Base-by-base conservation (phyloP, 2,329 filamentous ascomycete genomes). In the Cadophora sp. region DNA sequence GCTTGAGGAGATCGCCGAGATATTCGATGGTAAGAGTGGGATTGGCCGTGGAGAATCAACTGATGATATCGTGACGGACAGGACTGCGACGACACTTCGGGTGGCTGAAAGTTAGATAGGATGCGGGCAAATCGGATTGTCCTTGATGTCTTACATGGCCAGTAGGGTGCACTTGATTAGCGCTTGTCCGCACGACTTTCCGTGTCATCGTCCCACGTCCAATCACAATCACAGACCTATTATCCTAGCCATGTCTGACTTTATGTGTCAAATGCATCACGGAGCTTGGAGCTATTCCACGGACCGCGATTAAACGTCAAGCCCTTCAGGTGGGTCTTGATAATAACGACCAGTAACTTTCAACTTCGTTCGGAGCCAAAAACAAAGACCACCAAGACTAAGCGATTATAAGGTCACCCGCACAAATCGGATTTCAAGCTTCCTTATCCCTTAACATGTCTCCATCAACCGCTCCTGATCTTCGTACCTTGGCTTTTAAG, bases 1-100 rank as follows among this genome's bases (percentile, higher is more conserved):
- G 29, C 74, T 82, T 27, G 80, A 81, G 71, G 79, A 81, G 64
- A 80, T 81, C 64, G 78, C 79, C 1, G 31, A 56, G 12, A 63
- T 69, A 6, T 69, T 68, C 43, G 70, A 68, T 60, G 68, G 68
- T 0, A n/a, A 61, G 61, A 26, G 16, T 26, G 46, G 7, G 2
- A 22, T 19, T n/a, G 19, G 34, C 11, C 11, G 22, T 7, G 11
- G 12, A 3, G 34, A 40, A n/a, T 24, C n/a, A 14, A 16, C 11
- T 16, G 34, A 40, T 19, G 6, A 43, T 40, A 14, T 27, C 8
- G 56, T 24, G 11, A 43, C 22, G 19, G 34, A 40, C 22, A 26
- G 43, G 22, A 40, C 1, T 26, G 56, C n/a, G 4, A 40, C 56
- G 34, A 40, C 3, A 0, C 22, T 27, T 26, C 56, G 12, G 5